Evolutionary conservation across 164 flowering plant species (phyloP).

Genomic region (Chimonanthus praecox): DNA sequence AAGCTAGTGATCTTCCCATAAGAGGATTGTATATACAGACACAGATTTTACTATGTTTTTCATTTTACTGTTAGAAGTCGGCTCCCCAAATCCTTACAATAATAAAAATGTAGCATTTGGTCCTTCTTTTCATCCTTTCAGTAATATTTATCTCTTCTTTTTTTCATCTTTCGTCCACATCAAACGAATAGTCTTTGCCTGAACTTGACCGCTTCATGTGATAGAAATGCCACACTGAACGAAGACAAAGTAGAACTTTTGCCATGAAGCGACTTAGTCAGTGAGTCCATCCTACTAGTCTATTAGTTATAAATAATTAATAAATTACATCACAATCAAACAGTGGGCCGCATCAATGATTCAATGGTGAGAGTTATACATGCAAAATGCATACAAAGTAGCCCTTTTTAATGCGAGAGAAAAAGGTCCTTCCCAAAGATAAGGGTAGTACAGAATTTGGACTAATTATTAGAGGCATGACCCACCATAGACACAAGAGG

Average conservation of each 20-base stretch:
- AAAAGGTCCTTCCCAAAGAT: neutral
- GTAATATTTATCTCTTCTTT: no score
- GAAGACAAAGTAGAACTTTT: neutral
- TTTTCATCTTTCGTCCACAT: no score
- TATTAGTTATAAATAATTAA: no score
- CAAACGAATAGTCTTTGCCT: neutral
- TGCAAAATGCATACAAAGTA: neutral
- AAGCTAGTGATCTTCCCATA: fast-evolving
- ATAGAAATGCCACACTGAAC: neutral
- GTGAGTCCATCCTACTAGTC: no score
- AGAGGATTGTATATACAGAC: no score
- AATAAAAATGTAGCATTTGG: no score
- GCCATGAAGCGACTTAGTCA: no score
- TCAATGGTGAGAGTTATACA: neutral
- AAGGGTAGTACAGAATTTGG: neutral
- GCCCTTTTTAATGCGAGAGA: neutral
- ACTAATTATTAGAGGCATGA: neutral
- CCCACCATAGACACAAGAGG: neutral
- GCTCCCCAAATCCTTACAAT: no score
- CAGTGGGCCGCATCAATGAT: neutral
- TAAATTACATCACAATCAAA: neutral
- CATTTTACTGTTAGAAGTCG: no score
- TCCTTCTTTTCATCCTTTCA: no score
- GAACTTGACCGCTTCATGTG: neutral
- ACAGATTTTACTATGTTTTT: no score